phyloP scores from a whole-genome alignment of 106 monocot species.

The Narthecium ossifragum region DNA sequence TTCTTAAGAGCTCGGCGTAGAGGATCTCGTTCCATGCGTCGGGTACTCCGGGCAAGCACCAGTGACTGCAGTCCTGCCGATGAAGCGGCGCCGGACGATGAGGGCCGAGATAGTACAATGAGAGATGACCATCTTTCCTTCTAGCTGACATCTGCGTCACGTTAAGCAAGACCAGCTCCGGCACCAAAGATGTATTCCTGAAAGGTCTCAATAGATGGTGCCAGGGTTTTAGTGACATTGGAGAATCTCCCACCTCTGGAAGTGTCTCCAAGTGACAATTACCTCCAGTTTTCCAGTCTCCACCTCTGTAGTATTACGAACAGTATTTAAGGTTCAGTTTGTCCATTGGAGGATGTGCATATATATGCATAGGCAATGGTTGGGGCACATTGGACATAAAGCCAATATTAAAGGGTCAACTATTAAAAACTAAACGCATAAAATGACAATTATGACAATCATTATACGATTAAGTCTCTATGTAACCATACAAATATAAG shows the following conservation, averaged over 20 bases:
- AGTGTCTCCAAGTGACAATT: constrained; percentile 36
- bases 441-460: no score
- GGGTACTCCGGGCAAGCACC: constrained; percentile 48
- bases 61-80: constrained; percentile 50
- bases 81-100: constrained; percentile 19
- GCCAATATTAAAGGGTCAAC: no score
- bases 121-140: constrained; percentile 40
- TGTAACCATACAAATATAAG: no score
- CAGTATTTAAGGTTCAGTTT: no score
- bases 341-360: no score
- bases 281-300: constrained; percentile 46
- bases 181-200: neutral
- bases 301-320: no score
- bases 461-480: no score
- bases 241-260: constrained; percentile 16
- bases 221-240: constrained; percentile 28
- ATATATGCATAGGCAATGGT: no score
- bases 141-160: constrained; percentile 32
- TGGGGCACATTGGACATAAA: no score
- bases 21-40: constrained; percentile 50
- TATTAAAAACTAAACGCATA: no score
- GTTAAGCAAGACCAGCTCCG: constrained; percentile 21
- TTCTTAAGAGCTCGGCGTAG: constrained; percentile 17
- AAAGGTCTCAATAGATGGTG: constrained; percentile 30
- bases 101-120: constrained; percentile 35